A percentile compares a stretch with the other conserved stretches of the same genome.
These are phyloP conservation scores for Mycothermus thermophilus DNA, from an alignment of 495 filamentous ascomycete species.

Conservation along the genomic window DNA sequence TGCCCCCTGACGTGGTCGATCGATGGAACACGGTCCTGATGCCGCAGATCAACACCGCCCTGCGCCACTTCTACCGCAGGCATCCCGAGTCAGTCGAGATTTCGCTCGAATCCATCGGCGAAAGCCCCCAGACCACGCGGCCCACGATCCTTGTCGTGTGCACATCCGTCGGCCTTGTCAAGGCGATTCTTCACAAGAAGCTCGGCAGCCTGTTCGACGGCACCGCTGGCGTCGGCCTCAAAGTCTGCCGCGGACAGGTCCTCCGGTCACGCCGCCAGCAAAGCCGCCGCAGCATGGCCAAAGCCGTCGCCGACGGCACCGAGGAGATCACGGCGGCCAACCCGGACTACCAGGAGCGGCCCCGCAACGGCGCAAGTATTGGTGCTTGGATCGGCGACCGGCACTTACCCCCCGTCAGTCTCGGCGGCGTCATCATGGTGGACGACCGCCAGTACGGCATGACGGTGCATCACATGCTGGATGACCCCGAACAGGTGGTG, in stretches of 20 bases:
- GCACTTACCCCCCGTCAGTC: conserved; percentile 77
- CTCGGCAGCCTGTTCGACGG: conserved; percentile 45
- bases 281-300: conserved; percentile 24
- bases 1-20: conserved; percentile 48
- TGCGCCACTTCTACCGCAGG: conserved; percentile 48
- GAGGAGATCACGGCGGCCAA: conserved; percentile 37
- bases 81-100: conserved; percentile 60
- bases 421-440: conserved; percentile 73
- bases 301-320: conserved; percentile 10
- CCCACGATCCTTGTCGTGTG: conserved; percentile 69
- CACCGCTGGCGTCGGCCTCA: conserved; percentile 39
- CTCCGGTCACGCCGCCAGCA: conserved; percentile 46
- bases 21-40: conserved; percentile 60
- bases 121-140: conserved; percentile 46
- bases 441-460: conserved; percentile 77
- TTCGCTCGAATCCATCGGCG: conserved; percentile 60
- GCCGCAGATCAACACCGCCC: conserved; percentile 49
- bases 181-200: conserved; percentile 56
- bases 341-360: conserved; percentile 55
- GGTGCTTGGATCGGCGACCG: conserved; percentile 74
- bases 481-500: conserved; percentile 54
- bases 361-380: conserved; percentile 79
- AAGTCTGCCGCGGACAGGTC: conserved; percentile 56
- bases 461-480: conserved; percentile 93
- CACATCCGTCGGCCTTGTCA: conserved; percentile 54